Evolutionary conservation across 345 rosid genomes (phyloP), one percentile per base, ranked within the genome.

Genomic region (Gossypium rotundifolium): DNA sequence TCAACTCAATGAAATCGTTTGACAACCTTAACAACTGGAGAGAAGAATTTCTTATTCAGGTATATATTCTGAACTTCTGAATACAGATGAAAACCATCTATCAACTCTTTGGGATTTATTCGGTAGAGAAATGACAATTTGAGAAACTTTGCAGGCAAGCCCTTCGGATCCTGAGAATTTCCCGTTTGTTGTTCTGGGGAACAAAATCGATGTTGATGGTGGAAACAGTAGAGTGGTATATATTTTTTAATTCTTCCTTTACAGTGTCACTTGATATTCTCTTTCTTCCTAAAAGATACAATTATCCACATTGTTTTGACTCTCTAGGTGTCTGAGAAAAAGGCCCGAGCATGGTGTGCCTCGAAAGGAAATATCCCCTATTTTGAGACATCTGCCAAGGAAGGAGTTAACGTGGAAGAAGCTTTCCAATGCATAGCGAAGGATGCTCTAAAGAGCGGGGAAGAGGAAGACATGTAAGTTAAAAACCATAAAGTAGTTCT

Each of bases 381-480:
- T 83, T 96, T 91, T 78, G 99, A 96, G 83, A 96, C 99, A 63
- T 96, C 99, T 75, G 99, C 99, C 2, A 96, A 96, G 76, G 99
- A 93, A 83, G 97, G 98, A 45, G 75, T 93, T 73, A 93, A 96
- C 54, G 99, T 96, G 46, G 99, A 96, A 78, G 98, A 93, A 85
- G 98, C 97, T 84, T 96, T 96, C 84, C 91, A 88, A 66, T 88
- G 94, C 91, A 93, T 93, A 77, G 97, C 98, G 7, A 89, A 90
- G 90, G 83, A 96, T 81, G 98, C 99, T 18, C 72, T 90, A 71
- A 93, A 88, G 87, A 96, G 88, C 70, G 97, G 90, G 25, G 96
- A 91, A 75, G 99, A 93, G 79, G 98, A 93, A 82, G 98, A 96
- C 73, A 82, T 93, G 99, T 96, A 83, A 91, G 97, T 88, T 72